Percentiles rank a stretch among this genome's conserved stretches.
phyloP scores from a whole-genome alignment of 164 flowering plant genomes.

The Chloranthus sessilifolius region DNA sequence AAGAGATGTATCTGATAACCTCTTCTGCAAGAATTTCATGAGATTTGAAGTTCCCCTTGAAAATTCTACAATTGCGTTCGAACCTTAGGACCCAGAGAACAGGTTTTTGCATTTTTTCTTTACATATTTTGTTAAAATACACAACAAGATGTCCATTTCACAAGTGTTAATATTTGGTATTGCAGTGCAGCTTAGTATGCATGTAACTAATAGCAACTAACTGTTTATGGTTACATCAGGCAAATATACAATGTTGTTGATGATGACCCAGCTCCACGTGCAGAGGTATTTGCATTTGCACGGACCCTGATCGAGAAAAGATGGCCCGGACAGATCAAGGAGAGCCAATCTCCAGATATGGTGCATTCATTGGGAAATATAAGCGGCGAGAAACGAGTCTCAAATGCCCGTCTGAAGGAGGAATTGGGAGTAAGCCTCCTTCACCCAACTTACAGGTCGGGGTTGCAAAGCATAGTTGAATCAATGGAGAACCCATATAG shows the following conservation, averaged over 20 bases:
- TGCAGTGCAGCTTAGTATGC: too few species aligned
- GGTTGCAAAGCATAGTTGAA: slow-evolving; percentile 54
- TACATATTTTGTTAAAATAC: too few species aligned
- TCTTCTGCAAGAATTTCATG: too few species aligned
- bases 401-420: slow-evolving; percentile 62
- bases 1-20: too few species aligned
- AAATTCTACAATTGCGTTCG: too few species aligned
- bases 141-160: too few species aligned
- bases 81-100: too few species aligned
- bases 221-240: too few species aligned
- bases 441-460: slow-evolving; percentile 71
- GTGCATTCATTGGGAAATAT: slow-evolving; percentile 1
- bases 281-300: slow-evolving; percentile 74
- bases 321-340: slow-evolving; percentile 44
- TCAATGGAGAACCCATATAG: slow-evolving; percentile 29
- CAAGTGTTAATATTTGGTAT: too few species aligned
- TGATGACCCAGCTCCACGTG: slow-evolving; percentile 79
- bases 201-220: too few species aligned
- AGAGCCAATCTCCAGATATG: not conserved
- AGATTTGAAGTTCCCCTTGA: too few species aligned
- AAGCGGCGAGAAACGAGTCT: slow-evolving; percentile 62
- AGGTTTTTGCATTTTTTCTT: too few species aligned
- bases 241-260: slow-evolving; percentile 73
- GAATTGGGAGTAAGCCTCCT: slow-evolving; percentile 63
- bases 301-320: slow-evolving; percentile 39